A percentile compares a stretch with the other conserved stretches of the same genome.
phyloP scores from a whole-genome alignment of 768 basidiomycete genomes.

The Trametes villosa region DNA sequence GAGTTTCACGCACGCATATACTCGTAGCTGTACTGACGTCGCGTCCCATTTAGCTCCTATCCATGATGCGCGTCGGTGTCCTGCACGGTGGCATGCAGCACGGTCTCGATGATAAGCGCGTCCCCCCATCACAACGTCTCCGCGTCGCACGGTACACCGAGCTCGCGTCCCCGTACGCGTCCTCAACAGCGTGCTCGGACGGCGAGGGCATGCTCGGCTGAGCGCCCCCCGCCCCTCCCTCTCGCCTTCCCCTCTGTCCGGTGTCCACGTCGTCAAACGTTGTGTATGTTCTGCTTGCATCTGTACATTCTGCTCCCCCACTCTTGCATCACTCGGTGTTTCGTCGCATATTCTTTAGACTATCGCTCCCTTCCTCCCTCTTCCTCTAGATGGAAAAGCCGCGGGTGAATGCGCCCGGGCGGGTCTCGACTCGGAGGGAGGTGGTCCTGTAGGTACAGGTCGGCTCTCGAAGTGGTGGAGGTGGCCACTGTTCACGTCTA shows the following conservation, averaged over 20 bases:
- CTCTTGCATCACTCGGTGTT: conserved; percentile 11
- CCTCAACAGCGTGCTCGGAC: conserved; percentile 40
- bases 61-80: conserved; percentile 65
- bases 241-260: neutral
- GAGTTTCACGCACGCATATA: conserved; percentile 30
- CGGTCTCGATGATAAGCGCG: conserved; percentile 49
- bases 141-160: conserved; percentile 46
- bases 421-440: neutral
- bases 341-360: conserved; percentile 14
- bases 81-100: conserved; percentile 58
- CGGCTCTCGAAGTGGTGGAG: conserved; percentile 2
- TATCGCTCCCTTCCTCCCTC: neutral
- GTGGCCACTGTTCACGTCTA: conserved; percentile 5
- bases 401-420: neutral
- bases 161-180: conserved; percentile 39
- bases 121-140: conserved; percentile 55
- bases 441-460: neutral
- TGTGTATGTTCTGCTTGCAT: conserved; percentile 15
- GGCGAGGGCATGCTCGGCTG: conserved; percentile 39
- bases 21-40: conserved; percentile 3
- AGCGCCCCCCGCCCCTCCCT: conserved; percentile 2
- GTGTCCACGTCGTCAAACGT: neutral
- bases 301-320: conserved; percentile 14
- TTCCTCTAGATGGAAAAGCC: conserved; percentile 15
- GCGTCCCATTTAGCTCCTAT: conserved; percentile 42